These are phyloP conservation scores for Megacollybia marginata DNA, from an alignment of 768 basidiomycete genomes.

Conservation along the genomic window DNA sequence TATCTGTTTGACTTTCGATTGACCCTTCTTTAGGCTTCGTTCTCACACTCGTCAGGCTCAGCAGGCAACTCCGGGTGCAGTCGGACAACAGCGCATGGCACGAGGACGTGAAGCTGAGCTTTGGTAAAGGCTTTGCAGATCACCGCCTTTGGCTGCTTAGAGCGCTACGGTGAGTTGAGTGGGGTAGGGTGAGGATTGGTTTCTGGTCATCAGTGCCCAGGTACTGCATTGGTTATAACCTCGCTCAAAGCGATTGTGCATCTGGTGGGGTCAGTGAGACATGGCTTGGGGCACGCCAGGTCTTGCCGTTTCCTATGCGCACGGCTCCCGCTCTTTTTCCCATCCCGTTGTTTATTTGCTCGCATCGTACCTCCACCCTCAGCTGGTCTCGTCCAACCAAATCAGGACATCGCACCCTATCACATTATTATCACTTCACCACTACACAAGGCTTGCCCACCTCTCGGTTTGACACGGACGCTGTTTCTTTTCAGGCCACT, in stretches of 20 bases:
- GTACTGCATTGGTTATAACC: slow-evolving; percentile 27
- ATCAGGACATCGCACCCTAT: not conserved
- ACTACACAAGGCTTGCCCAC: slow-evolving; percentile 14
- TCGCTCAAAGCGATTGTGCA: slow-evolving; percentile 3
- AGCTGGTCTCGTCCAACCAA: slow-evolving; percentile 2
- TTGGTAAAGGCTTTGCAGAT: slow-evolving; percentile 37
- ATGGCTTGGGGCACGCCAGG: slow-evolving; percentile 36
- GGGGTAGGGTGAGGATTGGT: slow-evolving; percentile 32
- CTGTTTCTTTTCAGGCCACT: slow-evolving; percentile 57
- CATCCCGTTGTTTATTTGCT: slow-evolving; percentile 4
- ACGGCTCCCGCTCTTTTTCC: slow-evolving; percentile 21
- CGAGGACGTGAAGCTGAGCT: slow-evolving; percentile 45
- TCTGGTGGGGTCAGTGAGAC: slow-evolving; percentile 7
- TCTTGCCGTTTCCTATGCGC: slow-evolving; percentile 21
- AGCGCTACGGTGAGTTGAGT: slow-evolving; percentile 38
- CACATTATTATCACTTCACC: slow-evolving; percentile 5
- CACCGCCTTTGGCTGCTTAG: slow-evolving; percentile 24
- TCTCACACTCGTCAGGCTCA: slow-evolving; percentile 83
- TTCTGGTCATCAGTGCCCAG: slow-evolving; percentile 28
- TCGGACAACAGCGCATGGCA: slow-evolving; percentile 36
- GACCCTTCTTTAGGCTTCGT: slow-evolving; percentile 52
- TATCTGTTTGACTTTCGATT: slow-evolving; percentile 3
- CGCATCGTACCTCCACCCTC: not conserved
- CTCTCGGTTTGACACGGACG: slow-evolving; percentile 59
- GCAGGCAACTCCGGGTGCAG: slow-evolving; percentile 45